Conservation (phyloP, 345 rosid species). For the Rhodamnia rubescens region DNA sequence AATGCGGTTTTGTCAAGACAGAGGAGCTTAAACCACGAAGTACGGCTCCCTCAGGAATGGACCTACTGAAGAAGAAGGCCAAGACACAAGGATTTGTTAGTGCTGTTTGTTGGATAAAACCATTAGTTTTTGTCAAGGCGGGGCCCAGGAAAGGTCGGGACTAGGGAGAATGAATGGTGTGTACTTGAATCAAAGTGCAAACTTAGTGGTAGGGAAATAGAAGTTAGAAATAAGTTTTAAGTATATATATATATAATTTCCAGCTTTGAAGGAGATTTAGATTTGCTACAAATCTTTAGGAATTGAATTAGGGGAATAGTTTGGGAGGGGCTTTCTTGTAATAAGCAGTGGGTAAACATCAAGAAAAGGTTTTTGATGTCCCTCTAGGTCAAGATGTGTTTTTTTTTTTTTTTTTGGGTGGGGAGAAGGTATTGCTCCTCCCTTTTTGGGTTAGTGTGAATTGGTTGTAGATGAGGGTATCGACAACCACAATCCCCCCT, state of each 20-base stretch:
- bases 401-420: neutral
- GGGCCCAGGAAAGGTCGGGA: neutral
- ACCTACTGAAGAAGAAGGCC: conserved; percentile 21
- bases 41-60: conserved; percentile 58
- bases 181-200: neutral
- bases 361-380: conserved; percentile 1
- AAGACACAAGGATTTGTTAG: neutral
- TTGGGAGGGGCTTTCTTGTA: neutral
- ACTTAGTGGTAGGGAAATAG: neutral
- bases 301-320: neutral
- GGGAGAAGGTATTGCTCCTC: neutral
- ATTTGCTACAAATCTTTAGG: neutral
- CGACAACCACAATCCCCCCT: neutral
- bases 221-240: neutral
- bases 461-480: neutral
- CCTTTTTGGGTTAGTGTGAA: neutral
- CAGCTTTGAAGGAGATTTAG: neutral
- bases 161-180: neutral
- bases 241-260: neutral
- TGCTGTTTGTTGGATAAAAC: neutral
- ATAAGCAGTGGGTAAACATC: neutral
- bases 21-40: conserved; percentile 19
- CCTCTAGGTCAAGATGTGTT: neutral
- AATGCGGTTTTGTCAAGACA: conserved; percentile 12
- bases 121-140: neutral